These are phyloP conservation scores for Calonectria ilicicola DNA, from an alignment of 2,329 filamentous ascomycete species.

Conservation along the genomic window DNA sequence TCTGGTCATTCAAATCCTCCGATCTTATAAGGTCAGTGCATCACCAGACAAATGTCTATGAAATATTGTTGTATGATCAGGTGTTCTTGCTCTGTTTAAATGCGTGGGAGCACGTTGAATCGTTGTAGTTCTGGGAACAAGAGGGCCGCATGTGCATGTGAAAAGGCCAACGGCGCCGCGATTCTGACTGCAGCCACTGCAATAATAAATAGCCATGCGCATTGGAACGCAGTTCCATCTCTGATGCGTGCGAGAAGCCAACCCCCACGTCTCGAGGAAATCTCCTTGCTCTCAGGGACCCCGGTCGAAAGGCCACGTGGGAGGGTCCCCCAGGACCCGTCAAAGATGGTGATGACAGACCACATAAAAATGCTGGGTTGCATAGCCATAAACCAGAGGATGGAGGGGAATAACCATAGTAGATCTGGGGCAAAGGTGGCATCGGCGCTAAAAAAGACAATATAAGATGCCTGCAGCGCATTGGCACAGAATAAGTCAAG, in stretches of 20 bases:
- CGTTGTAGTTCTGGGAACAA: neutral
- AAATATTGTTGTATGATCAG: no score
- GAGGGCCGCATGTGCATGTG: neutral
- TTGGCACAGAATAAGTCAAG: neutral
- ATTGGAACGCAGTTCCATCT: neutral
- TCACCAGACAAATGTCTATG: neutral
- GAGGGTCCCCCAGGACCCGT: slow-evolving; percentile 3
- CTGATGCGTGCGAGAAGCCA: neutral
- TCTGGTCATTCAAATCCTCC: neutral
- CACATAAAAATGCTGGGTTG: slow-evolving; percentile 8
- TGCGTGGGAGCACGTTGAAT: neutral
- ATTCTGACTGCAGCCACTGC: neutral
- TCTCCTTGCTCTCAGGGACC: neutral
- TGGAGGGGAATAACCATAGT: neutral
- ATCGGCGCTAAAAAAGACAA: neutral
- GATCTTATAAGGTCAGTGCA: neutral
- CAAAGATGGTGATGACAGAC: slow-evolving; percentile 10
- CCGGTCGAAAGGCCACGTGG: neutral
- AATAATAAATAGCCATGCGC: neutral
- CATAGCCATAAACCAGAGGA: slow-evolving; percentile 13
- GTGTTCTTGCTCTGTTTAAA: neutral
- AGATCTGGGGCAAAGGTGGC: neutral
- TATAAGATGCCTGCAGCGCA: slow-evolving; percentile 2
- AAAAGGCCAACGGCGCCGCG: neutral
- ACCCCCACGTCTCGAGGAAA: neutral